Conservation (phyloP, 179 eudicot species). For the Spergularia azorica region DNA sequence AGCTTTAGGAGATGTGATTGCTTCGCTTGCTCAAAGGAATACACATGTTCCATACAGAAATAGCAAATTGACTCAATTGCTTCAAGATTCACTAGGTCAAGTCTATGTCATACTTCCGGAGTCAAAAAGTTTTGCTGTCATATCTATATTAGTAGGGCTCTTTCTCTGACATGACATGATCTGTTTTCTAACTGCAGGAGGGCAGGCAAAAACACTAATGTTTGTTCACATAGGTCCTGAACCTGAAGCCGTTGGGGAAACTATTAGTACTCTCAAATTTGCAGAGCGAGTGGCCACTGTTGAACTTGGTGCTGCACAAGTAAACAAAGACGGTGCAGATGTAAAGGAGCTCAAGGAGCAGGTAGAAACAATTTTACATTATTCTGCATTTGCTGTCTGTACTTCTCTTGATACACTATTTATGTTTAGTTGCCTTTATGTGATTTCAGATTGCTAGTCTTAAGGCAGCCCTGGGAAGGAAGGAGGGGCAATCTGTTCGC, state of each 20-base stretch:
- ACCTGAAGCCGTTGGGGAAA: conserved; percentile 81
- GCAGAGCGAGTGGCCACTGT: conserved; percentile 97
- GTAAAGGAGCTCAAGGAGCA: conserved; percentile 94
- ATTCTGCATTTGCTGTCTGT: conserved; percentile 4
- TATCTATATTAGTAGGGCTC: too few relatives aligned
- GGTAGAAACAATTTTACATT: conserved; percentile 39
- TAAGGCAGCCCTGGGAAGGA: conserved; percentile 78
- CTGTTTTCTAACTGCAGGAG: conserved; percentile 46
- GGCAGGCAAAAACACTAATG: conserved; percentile 97
- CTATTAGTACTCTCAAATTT: conserved; percentile 92
- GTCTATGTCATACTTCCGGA: not conserved
- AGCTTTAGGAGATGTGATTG: conserved; percentile 94
- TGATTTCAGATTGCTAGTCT: conserved; percentile 70
- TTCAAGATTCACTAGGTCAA: conserved; percentile 94
- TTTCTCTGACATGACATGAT: conserved; percentile 15
- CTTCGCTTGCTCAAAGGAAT: conserved; percentile 91
- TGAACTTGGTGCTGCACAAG: conserved; percentile 94
- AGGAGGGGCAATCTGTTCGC: conserved; percentile 49
- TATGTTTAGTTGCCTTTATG: conserved; percentile 16
- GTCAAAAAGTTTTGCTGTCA: not conserved
- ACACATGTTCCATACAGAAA: conserved; percentile 94
- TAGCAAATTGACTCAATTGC: conserved; percentile 94
- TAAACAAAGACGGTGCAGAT: conserved; percentile 76
- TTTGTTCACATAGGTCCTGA: conserved; percentile 98
- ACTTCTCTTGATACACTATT: conserved; percentile 9